Percentiles rank a stretch among this genome's conserved stretches.
phyloP scores from a whole-genome alignment of 169 alveolate species.

The Eimeria zaria region DNA sequence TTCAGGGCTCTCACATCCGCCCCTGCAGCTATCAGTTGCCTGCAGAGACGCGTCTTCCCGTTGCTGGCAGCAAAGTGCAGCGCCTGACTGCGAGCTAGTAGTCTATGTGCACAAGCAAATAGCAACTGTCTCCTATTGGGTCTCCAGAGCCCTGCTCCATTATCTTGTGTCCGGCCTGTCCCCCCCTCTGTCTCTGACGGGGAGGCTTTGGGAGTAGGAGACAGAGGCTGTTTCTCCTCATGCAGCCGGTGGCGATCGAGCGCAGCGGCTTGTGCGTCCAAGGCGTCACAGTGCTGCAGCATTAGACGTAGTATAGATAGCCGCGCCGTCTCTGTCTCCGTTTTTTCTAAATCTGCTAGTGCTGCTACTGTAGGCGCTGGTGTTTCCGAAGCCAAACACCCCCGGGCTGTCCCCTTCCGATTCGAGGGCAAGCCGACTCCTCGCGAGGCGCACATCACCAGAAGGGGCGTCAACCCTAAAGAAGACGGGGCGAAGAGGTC shows the following conservation, averaged over 20 bases:
- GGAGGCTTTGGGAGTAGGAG: background rate
- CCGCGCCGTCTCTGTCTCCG: conserved; percentile 15
- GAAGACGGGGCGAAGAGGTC: conserved; percentile 85
- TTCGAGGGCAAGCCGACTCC: background rate
- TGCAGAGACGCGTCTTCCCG: conserved; percentile 91
- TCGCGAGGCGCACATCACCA: conserved; percentile 87
- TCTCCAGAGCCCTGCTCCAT: background rate
- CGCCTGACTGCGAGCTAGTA: conserved; percentile 91
- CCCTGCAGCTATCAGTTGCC: conserved; percentile 92
- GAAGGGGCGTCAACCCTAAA: conserved; percentile 89
- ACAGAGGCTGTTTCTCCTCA: background rate
- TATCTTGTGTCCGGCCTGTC: background rate
- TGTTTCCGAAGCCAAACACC: background rate
- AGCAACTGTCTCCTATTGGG: conserved; percentile 79
- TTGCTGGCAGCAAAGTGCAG: conserved; percentile 93
- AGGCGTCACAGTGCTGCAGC: conserved; percentile 38
- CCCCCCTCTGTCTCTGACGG: background rate
- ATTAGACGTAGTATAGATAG: conserved; percentile 6
- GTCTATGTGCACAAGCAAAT: conserved; percentile 89
- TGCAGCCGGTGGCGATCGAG: background rate
- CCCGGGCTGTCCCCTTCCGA: background rate
- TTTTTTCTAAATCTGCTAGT: background rate
- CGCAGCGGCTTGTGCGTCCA: background rate
- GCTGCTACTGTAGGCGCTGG: background rate
- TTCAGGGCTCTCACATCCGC: conserved; percentile 89